These are phyloP conservation scores for Talaromyces atroroseus DNA, from an alignment of 2,329 filamentous ascomycete genomes.

Conservation along the genomic window DNA sequence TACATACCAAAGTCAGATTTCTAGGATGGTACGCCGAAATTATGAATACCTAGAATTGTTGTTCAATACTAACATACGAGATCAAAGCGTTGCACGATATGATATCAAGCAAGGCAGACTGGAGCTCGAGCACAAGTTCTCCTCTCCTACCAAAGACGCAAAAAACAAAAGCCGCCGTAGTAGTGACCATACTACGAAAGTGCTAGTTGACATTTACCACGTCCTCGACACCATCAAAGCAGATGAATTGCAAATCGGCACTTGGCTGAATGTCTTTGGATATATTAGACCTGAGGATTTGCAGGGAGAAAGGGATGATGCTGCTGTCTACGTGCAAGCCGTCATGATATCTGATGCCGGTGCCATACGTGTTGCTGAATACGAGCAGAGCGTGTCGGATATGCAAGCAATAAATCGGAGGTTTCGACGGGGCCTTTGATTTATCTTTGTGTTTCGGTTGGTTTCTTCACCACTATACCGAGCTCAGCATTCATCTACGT, in stretches of 20 bases:
- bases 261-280: conserved; percentile 85
- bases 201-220: conserved; percentile 63
- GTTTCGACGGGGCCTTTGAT: conserved; percentile 12
- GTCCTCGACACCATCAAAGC: conserved; percentile 61
- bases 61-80: neutral
- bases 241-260: conserved; percentile 63
- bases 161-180: conserved; percentile 2
- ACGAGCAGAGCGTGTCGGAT: conserved; percentile 56
- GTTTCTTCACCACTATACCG: neutral
- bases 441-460: neutral
- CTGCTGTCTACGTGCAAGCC: conserved; percentile 59
- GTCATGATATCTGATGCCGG: conserved; percentile 73
- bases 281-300: conserved; percentile 49
- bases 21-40: conserved; percentile 68
- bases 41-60: neutral
- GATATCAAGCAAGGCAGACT: conserved; percentile 55
- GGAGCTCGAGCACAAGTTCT: conserved; percentile 63
- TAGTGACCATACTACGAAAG: conserved; percentile 19
- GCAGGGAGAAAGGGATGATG: neutral
- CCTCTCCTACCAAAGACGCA: conserved; percentile 27
- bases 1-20: conserved; percentile 79
- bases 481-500: too few relatives aligned
- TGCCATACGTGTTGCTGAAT: conserved; percentile 63
- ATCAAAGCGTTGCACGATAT: conserved; percentile 55
- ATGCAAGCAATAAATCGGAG: conserved; percentile 30